Evolutionary conservation across 1,284 basidiomycete species (phyloP).

Genomic region (Malassezia nana): DNA sequence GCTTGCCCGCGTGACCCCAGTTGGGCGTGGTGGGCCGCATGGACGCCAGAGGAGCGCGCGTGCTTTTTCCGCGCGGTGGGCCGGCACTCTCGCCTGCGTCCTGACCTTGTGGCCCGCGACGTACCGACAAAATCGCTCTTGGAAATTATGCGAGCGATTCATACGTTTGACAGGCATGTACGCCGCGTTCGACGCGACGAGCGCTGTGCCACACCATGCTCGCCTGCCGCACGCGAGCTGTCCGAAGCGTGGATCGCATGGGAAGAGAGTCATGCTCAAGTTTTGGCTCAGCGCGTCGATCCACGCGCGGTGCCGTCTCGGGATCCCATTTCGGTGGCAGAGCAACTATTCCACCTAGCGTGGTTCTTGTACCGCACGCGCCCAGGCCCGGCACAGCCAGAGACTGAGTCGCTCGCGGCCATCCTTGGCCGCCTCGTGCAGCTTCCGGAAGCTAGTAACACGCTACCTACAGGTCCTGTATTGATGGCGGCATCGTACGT

Average conservation of each 20-base stretch:
- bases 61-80: conserved; percentile 61
- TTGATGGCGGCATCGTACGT: not conserved
- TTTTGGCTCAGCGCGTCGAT: not conserved
- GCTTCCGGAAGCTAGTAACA: not conserved
- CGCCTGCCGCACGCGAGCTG: conserved; percentile 4
- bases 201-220: not conserved
- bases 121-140: conserved; percentile 44
- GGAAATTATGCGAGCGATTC: conserved; percentile 6
- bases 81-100: conserved; percentile 59
- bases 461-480: not conserved
- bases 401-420: not conserved
- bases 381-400: not conserved
- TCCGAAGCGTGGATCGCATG: not conserved
- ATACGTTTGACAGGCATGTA: not conserved
- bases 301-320: not conserved
- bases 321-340: not conserved
- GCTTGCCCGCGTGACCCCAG: not conserved
- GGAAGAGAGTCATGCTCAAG: conserved; percentile 3
- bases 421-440: not conserved
- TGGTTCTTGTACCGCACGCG: not conserved
- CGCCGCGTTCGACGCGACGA: conserved; percentile 2
- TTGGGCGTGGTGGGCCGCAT: conserved; percentile 50
- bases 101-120: conserved; percentile 62
- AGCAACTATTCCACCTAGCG: not conserved
- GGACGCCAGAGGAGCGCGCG: conserved; percentile 61